These are phyloP conservation scores for Candida golubevii DNA, from an alignment of 805 yeast species.

Conservation along the genomic window DNA sequence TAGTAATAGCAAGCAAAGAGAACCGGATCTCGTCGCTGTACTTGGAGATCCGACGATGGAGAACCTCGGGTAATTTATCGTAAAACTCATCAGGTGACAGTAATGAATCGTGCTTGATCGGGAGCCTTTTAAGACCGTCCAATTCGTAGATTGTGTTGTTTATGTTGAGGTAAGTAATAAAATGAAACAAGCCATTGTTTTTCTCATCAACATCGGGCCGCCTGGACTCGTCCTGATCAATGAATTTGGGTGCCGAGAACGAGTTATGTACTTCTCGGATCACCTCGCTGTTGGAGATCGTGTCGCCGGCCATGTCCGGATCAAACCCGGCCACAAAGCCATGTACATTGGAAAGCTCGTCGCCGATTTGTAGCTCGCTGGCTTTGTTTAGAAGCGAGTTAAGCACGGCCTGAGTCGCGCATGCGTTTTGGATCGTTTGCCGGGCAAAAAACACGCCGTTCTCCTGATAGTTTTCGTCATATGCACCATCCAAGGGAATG, in stretches of 20 bases:
- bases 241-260: conserved; percentile 51
- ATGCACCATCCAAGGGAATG: conserved; percentile 43
- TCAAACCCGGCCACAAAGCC: conserved; percentile 52
- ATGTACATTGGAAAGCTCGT: conserved; percentile 43
- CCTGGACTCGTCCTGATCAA: conserved; percentile 40
- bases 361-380: conserved; percentile 42
- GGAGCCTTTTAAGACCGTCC: conserved; percentile 56
- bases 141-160: conserved; percentile 51
- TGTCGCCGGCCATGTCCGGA: conserved; percentile 55
- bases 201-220: conserved; percentile 27
- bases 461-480: conserved; percentile 30
- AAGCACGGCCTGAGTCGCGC: conserved; percentile 71
- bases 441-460: conserved; percentile 53
- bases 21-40: conserved; percentile 51
- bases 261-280: conserved; percentile 58
- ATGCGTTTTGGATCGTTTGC: conserved; percentile 63
- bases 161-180: conserved; percentile 48
- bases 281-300: conserved; percentile 53
- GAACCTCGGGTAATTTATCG: conserved; percentile 39
- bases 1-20: conserved; percentile 50
- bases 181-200: conserved; percentile 55
- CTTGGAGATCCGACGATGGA: conserved; percentile 44
- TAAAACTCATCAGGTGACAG: conserved; percentile 37
- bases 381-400: conserved; percentile 48
- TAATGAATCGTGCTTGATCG: conserved; percentile 48